Evolutionary conservation across 805 yeast genomes (phyloP), one percentile per base, ranked within the genome.

Genomic region (Teunomyces pallodes): DNA sequence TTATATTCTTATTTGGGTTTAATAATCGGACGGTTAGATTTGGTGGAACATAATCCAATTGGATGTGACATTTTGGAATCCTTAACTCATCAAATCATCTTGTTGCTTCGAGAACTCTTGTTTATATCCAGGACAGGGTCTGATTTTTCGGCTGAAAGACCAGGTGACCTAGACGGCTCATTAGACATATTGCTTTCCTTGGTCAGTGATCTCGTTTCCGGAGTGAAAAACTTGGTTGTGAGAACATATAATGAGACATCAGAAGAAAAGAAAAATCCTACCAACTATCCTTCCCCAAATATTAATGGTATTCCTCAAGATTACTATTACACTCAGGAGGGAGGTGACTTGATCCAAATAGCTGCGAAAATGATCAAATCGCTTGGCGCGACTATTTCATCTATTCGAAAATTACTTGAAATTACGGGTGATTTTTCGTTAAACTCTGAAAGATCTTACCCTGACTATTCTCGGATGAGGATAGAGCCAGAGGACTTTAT

Each of bases 1-100:
- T 58, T 86, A 12, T 78, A 79, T 56, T 72, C 80, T 1, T 87
- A 87, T 57, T 70, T 86, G 53, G 84, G 86, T 2, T 58, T 87
- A 54, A 78, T 87, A 8, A 73, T 86, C 12, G 95, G 95, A n/a
- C 69, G 95, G 56, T 66, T 87, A 53, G 94, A 87, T 62, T 72
- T 87, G 64, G 81, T 87, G 31, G 94, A 87, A 59, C 86, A 83
- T 55, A 87, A 86, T 59, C 76, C 82, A 3, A 72, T 72, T 13
- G 92, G 92, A 2, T 83, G 90, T 58, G 85, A 84, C 53, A 63
- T 82, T 5, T 62, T 87, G 46, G 91, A 87, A 56, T 73, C 77
- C 13, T 68, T 87, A 12, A 79, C 83, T 2, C 87, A 84, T 55
- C 94, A 87, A 55, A 75, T 87, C 38, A 84, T 84, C 45, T 62